phyloP scores from a whole-genome alignment of 805 yeast species.

The Lipomyces yamadae region DNA sequence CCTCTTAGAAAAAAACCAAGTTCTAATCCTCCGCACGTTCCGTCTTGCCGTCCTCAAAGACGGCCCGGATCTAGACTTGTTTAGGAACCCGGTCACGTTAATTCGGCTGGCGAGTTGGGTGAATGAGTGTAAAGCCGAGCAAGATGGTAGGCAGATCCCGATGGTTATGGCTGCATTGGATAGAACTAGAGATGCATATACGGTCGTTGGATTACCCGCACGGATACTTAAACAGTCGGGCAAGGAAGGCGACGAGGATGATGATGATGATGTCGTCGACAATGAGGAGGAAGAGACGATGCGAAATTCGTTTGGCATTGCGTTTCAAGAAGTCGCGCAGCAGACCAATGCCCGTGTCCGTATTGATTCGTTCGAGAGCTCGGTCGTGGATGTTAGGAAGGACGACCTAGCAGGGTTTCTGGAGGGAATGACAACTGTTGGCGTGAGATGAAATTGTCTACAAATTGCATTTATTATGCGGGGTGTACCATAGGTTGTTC shows the following conservation, averaged over 20 bases:
- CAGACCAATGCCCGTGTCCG: conserved; percentile 85
- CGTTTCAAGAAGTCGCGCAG: conserved; percentile 85
- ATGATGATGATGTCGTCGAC: conserved; percentile 39
- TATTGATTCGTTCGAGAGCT: conserved; percentile 92
- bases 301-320: conserved; percentile 83
- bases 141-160: conserved; percentile 26
- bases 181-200: conserved; percentile 43
- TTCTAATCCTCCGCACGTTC: conserved; percentile 78
- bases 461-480: background rate
- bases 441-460: conserved; percentile 51
- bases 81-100: conserved; percentile 84
- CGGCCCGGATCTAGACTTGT: conserved; percentile 78
- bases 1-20: conserved; percentile 78
- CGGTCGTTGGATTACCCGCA: conserved; percentile 29
- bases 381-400: conserved; percentile 85
- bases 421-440: conserved; percentile 66
- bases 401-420: conserved; percentile 88
- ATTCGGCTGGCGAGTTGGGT: conserved; percentile 89
- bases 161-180: conserved; percentile 50
- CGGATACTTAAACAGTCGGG: conserved; percentile 11
- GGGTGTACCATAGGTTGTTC: background rate
- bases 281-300: conserved; percentile 52
- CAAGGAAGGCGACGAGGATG: conserved; percentile 42
- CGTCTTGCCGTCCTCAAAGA: conserved; percentile 87
- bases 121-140: conserved; percentile 54